A percentile compares a stretch with the other conserved stretches of the same genome.
phyloP scores from a whole-genome alignment of 257 asterid genomes.

The Solanum rostratum region DNA sequence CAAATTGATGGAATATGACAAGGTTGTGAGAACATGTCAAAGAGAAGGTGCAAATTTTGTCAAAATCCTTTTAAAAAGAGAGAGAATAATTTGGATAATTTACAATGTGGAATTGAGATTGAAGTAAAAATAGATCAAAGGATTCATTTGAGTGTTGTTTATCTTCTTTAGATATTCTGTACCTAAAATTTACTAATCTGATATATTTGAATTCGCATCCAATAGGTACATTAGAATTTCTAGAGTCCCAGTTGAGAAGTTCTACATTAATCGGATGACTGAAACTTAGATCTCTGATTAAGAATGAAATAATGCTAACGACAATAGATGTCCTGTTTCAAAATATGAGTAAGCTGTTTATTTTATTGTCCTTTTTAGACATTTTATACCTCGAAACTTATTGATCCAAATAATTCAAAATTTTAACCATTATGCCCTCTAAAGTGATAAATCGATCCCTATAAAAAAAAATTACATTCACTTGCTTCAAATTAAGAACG shows the following conservation, averaged over 20 bases:
- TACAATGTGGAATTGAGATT: not conserved
- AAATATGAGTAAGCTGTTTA: not conserved
- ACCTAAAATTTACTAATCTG: not conserved
- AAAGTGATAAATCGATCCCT: not conserved
- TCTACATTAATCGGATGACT: too few relatives aligned
- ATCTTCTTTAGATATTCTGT: not conserved
- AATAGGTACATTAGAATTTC: not conserved
- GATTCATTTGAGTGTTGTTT: not conserved
- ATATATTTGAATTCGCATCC: not conserved
- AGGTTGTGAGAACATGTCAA: not conserved
- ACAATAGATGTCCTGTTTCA: too few relatives aligned
- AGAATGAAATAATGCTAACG: rapidly evolving
- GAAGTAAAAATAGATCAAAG: not conserved
- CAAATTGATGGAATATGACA: not conserved
- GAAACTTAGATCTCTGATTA: not conserved
- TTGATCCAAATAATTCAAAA: not conserved
- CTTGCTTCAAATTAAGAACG: not conserved
- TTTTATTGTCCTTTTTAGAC: not conserved
- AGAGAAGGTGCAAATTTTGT: not conserved
- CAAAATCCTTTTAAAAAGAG: not conserved
- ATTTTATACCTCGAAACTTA: not conserved
- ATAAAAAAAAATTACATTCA: not conserved
- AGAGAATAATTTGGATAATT: not conserved
- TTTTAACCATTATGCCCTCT: not conserved
- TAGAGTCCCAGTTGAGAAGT: not conserved